Evolutionary conservation across 2,329 filamentous ascomycete species (phyloP).

Genomic region (Botrytis aclada): DNA sequence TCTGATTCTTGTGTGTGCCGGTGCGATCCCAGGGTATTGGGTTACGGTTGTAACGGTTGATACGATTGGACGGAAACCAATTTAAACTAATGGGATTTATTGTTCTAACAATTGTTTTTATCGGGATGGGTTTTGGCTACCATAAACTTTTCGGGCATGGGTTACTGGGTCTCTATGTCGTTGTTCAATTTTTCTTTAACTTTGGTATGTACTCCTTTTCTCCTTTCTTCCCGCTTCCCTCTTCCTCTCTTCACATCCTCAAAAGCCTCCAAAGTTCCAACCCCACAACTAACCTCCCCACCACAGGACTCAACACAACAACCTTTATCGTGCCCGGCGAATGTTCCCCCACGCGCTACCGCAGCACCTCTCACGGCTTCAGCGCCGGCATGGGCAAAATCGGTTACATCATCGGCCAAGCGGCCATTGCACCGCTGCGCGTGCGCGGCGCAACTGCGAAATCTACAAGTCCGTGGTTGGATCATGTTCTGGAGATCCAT

Average conservation of each 20-base stretch:
- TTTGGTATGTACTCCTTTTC: conserved; percentile 41
- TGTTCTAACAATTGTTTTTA: conserved; percentile 60
- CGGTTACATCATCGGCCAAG: conserved; percentile 41
- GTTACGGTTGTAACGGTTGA: conserved; percentile 72
- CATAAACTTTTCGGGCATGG: conserved; percentile 47
- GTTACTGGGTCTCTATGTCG: conserved; percentile 60
- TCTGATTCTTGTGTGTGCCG: conserved; percentile 73
- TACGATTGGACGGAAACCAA: conserved; percentile 73
- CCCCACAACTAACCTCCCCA: background rate
- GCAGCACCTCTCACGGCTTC: conserved; percentile 38
- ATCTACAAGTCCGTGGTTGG: conserved; percentile 49
- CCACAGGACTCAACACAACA: conserved; percentile 29
- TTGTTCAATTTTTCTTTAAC: conserved; percentile 67
- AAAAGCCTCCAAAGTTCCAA: background rate
- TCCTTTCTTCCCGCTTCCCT: too few relatives aligned
- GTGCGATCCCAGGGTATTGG: conserved; percentile 80
- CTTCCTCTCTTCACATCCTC: background rate
- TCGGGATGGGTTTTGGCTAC: conserved; percentile 60
- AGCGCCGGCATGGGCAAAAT: conserved; percentile 39
- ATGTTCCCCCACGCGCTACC: conserved; percentile 39
- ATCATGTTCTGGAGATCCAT: conserved; percentile 74
- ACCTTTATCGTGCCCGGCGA: conserved; percentile 42
- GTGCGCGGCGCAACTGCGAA: conserved; percentile 40
- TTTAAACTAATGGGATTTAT: conserved; percentile 67
- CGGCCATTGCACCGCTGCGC: conserved; percentile 54